Conservation (phyloP, 1,284 basidiomycete species). For the Ganoderma leucocontextum region DNA sequence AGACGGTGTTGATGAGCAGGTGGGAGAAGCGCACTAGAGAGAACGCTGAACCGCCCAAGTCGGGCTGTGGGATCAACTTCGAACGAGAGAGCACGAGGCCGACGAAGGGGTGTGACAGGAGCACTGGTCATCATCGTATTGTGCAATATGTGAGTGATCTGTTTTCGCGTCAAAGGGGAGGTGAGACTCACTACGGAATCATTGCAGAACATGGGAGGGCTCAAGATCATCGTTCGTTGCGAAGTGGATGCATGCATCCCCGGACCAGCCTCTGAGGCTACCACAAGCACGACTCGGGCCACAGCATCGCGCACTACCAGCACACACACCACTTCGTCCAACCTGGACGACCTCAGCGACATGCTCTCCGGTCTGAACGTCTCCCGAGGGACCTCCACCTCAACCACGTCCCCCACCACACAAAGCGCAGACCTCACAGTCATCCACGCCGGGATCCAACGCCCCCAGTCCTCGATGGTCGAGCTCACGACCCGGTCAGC, state of each 20-base stretch:
- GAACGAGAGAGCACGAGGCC: constrained; percentile 55
- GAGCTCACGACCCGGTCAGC: constrained; percentile 57
- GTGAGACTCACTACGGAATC: not conserved
- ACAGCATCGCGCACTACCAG: not conserved
- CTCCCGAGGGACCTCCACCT: constrained; percentile 18
- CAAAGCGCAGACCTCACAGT: constrained; percentile 47
- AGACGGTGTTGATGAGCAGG: constrained; percentile 61
- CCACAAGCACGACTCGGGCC: not conserved
- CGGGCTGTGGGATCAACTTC: constrained; percentile 57
- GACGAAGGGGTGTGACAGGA: constrained; percentile 50
- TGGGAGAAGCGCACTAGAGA: constrained; percentile 31
- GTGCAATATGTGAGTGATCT: constrained; percentile 53
- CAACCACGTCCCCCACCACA: not conserved
- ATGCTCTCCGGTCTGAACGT: constrained; percentile 42
- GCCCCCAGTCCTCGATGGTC: constrained; percentile 54
- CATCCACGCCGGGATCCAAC: constrained; percentile 48
- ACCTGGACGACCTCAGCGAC: constrained; percentile 48
- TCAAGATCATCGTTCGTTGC: constrained; percentile 41
- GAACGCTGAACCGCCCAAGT: constrained; percentile 16
- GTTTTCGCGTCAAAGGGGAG: too few relatives aligned
- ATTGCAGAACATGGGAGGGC: constrained; percentile 36
- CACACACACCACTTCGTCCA: not conserved
- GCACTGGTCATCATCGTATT: constrained; percentile 60
- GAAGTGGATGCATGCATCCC: constrained; percentile 42
- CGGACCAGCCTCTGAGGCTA: not conserved